Conservation (phyloP, 2,329 filamentous ascomycete species). For the Neocatenulostroma microsporum region DNA sequence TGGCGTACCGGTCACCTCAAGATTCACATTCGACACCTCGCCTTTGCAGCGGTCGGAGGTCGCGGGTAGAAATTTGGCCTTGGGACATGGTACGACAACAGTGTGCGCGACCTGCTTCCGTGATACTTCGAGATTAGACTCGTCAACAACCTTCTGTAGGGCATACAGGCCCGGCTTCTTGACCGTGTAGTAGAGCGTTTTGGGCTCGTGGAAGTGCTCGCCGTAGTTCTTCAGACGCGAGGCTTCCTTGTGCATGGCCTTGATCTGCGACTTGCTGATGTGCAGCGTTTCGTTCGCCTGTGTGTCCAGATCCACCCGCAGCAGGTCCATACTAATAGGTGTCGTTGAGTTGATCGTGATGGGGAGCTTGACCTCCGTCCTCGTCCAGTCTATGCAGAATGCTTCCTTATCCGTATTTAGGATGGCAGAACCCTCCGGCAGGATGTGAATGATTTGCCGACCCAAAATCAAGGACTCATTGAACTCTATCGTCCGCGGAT, state of each 20-base stretch:
- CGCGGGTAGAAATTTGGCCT: constrained; percentile 61
- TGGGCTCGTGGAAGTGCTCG: constrained; percentile 33
- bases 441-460: constrained; percentile 93
- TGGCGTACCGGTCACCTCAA: constrained; percentile 81
- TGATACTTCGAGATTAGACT: constrained; percentile 72
- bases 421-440: constrained; percentile 84
- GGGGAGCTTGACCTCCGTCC: constrained; percentile 59
- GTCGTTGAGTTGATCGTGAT: constrained; percentile 91
- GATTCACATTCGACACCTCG: constrained; percentile 74
- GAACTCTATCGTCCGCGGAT: constrained; percentile 76
- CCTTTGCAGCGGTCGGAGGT: constrained; percentile 68
- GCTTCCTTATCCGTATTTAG: constrained; percentile 75
- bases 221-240: constrained; percentile 49
- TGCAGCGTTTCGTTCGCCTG: constrained; percentile 72
- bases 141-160: constrained; percentile 76
- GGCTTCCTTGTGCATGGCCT: constrained; percentile 63
- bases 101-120: constrained; percentile 63
- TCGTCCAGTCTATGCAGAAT: constrained; percentile 67
- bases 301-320: constrained; percentile 76
- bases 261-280: constrained; percentile 65
- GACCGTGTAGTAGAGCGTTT: constrained; percentile 58
- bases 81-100: constrained; percentile 78
- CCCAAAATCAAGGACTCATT: constrained; percentile 91
- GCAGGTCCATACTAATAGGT: constrained; percentile 79
- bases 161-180: constrained; percentile 86